Evolutionary conservation across 1,284 basidiomycete genomes (phyloP).

Genomic region (Mycocalia duriaeana): DNA sequence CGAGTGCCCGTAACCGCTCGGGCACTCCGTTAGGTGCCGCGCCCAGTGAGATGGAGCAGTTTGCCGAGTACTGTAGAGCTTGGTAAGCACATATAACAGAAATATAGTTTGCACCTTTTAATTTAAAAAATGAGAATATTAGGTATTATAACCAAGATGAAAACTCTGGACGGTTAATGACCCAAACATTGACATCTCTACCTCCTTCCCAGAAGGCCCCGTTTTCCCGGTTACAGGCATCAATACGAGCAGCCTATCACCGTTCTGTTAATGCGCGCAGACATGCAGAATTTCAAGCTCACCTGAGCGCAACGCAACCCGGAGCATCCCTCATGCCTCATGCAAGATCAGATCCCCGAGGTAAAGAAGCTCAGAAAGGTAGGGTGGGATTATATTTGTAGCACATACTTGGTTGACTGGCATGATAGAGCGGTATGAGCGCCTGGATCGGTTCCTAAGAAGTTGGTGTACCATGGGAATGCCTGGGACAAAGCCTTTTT

Average conservation of each 20-base stretch:
- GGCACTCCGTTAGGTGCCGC: constrained; percentile 57
- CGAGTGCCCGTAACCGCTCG: constrained; percentile 51
- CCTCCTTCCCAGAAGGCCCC: constrained; percentile 74
- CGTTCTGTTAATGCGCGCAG: constrained; percentile 63
- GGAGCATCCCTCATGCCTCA: constrained; percentile 69
- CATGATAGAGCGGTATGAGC: constrained; percentile 56
- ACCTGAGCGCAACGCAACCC: constrained; percentile 64
- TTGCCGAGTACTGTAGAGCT: constrained; percentile 66
- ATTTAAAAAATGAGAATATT: background rate
- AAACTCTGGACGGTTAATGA: constrained; percentile 66
- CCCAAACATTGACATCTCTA: constrained; percentile 70
- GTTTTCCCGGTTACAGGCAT: constrained; percentile 70
- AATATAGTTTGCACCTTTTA: background rate
- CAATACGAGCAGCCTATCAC: constrained; percentile 72
- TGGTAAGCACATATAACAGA: constrained; percentile 42
- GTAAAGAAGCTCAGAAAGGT: constrained; percentile 59
- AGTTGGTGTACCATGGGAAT: constrained; percentile 77
- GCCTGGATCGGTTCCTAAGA: constrained; percentile 63
- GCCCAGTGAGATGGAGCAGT: constrained; percentile 62
- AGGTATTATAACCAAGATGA: constrained; percentile 81
- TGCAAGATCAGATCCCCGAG: constrained; percentile 56
- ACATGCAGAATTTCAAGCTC: constrained; percentile 73
- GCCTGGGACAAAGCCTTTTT: constrained; percentile 78
- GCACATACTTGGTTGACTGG: constrained; percentile 6
- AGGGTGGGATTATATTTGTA: no score